phyloP scores from a whole-genome alignment of 2,329 filamentous ascomycete species.

The Paracamarosporium sp. region DNA sequence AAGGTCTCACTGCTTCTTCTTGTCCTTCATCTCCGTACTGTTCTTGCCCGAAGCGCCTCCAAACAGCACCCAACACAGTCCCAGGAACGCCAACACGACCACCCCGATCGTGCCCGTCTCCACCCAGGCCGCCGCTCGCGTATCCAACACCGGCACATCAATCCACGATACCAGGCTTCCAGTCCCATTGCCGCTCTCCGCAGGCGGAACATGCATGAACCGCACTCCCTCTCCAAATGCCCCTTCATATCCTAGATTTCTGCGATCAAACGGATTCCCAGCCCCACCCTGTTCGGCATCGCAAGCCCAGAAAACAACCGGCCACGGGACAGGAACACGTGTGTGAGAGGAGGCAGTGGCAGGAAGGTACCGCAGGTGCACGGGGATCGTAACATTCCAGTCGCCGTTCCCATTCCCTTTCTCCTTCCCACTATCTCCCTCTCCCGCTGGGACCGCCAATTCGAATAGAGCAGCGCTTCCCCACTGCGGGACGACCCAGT shows the following conservation, averaged over 20 bases:
- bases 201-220: slow-evolving; percentile 74
- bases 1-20: slow-evolving; percentile 30
- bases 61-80: slow-evolving; percentile 53
- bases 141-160: slow-evolving; percentile 52
- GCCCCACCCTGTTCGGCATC: slow-evolving; percentile 71
- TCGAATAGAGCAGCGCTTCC: slow-evolving; percentile 80
- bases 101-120: slow-evolving; percentile 51
- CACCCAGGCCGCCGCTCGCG: slow-evolving; percentile 43
- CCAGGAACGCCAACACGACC: slow-evolving; percentile 53
- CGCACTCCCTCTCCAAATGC: slow-evolving; percentile 78
- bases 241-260: slow-evolving; percentile 84
- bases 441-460: slow-evolving; percentile 63
- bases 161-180: slow-evolving; percentile 39
- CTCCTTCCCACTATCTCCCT: too few species aligned
- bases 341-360: slow-evolving; percentile 40
- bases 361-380: slow-evolving; percentile 83
- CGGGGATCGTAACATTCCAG: slow-evolving; percentile 75
- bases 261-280: slow-evolving; percentile 83
- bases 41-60: slow-evolving; percentile 11
- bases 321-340: slow-evolving; percentile 72
- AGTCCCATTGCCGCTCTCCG: slow-evolving; percentile 10
- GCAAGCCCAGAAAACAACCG: slow-evolving; percentile 91
- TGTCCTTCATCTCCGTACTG: slow-evolving; percentile 11
- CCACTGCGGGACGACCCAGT: slow-evolving; percentile 79
- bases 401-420: slow-evolving; percentile 35